Base-by-base conservation (phyloP, 1,284 basidiomycete genomes). In the Cutaneotrichosporon sp. region DNA sequence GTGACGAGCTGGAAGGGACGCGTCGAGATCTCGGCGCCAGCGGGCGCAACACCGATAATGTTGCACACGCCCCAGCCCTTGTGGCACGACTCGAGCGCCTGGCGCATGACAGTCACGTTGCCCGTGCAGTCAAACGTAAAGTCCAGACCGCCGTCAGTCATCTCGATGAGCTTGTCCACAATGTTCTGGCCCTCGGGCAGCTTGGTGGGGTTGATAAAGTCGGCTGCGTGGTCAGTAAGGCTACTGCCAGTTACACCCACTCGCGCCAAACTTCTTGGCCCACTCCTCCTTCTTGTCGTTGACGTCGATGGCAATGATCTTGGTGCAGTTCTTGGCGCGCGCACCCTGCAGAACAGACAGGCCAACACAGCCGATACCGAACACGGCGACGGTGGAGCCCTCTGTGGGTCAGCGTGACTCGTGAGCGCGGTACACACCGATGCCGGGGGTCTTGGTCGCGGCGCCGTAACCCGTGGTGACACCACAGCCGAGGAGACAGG, bases 31-130 rank as follows among this genome's bases (percentile, higher is more conserved):
- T 99, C 94, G 70, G 96, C 86, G 7, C 96, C 96, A n/a, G 96
- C 90, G 37, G 90, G 88, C 7, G 90, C 90, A 38, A 94, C 90
- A 62, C 90, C 96, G 60, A 97, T 97, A 63, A 97, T 76, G 49
- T 91, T 97, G 59, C 85, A 90, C 38, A 97, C 86, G 69, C 96
- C 94, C 92, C 92, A 97, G n/a, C 92, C 92, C 75, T 98, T 98
- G 78, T 98, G 96, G 76, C 93, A 97, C 17, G 90, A 87, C 78
- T 98, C 94, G 49, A 98, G 83, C 33, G 94, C 96, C 49, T 85
- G 80, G 60, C 94, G 85, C 94, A 98, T 98, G 55, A 97, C 94
- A 38, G 89, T 77, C 14, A 92, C 90, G 70, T 96, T 97, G 38
- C 94, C 94, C 10, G 94, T 98, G 65, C 85, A 87, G 74, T 98